Conservation (phyloP, 768 basidiomycete species). For the Neoboletus subvelutipes region DNA sequence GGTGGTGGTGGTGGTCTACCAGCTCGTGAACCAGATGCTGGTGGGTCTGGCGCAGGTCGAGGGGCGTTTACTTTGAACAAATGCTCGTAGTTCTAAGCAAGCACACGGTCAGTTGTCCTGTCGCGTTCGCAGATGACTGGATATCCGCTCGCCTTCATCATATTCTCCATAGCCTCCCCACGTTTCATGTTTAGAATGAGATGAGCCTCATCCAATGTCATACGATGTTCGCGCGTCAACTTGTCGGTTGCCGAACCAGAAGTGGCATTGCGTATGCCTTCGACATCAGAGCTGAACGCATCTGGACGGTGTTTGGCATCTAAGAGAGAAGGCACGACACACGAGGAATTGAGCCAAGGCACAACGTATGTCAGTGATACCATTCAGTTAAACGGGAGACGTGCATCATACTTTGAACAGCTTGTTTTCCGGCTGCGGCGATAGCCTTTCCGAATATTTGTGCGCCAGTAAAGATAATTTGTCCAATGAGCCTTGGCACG, state of each 20-base stretch:
- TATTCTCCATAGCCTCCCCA: conserved; percentile 62
- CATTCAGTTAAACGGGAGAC: background rate
- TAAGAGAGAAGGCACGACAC: conserved; percentile 29
- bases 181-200: conserved; percentile 87
- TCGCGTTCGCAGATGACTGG: background rate
- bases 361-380: background rate
- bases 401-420: conserved; percentile 76
- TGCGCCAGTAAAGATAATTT: conserved; percentile 73
- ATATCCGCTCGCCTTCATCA: conserved; percentile 61
- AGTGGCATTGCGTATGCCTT: conserved; percentile 71
- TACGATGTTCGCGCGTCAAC: conserved; percentile 80
- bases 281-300: conserved; percentile 63
- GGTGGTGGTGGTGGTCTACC: conserved; percentile 45
- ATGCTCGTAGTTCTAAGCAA: conserved; percentile 81
- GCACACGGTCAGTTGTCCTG: conserved; percentile 1
- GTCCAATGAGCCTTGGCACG: conserved; percentile 73
- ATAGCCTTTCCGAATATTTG: conserved; percentile 92
- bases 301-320: conserved; percentile 85
- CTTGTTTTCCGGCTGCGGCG: conserved; percentile 86
- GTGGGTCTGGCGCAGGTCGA: conserved; percentile 50
- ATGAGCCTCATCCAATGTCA: conserved; percentile 95
- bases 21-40: conserved; percentile 36
- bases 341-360: background rate
- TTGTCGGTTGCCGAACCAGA: conserved; percentile 77
- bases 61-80: conserved; percentile 89